Evolutionary conservation across 257 asterid species (phyloP).

Genomic region (Hygrophila difformis): DNA sequence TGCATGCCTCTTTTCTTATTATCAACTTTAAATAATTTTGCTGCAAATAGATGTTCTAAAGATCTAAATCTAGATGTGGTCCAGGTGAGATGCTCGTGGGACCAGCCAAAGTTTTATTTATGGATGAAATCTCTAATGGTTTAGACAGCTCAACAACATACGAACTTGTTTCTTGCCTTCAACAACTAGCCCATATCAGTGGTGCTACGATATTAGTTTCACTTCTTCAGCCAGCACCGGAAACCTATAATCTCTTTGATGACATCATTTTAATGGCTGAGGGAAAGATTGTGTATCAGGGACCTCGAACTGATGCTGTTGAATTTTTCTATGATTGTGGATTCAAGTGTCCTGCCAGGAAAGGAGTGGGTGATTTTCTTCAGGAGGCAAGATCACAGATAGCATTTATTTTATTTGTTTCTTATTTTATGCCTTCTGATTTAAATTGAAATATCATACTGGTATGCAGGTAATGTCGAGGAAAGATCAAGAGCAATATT

Average conservation of each 20-base stretch:
- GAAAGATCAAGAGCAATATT: constrained; percentile 52
- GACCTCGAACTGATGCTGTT: constrained; percentile 30
- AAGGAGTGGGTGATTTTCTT: constrained; percentile 62
- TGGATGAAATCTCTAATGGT: constrained; percentile 63
- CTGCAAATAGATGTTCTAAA: too few species aligned
- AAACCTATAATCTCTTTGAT: constrained; percentile 46
- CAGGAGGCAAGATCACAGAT: constrained; percentile 35
- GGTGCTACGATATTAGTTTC: constrained; percentile 40
- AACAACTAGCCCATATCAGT: constrained; percentile 38
- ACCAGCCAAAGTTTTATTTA: constrained; percentile 42
- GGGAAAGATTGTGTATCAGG: constrained; percentile 50
- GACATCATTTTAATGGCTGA: constrained; percentile 49
- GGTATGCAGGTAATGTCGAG: constrained; percentile 39
- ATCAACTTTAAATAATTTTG: too few species aligned
- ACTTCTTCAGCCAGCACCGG: constrained; percentile 63
- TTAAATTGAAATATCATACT: background rate
- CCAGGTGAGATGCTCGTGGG: constrained; percentile 63
- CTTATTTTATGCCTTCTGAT: background rate
- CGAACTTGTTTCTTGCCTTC: constrained; percentile 38
- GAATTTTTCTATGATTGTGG: constrained; percentile 44
- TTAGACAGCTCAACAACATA: constrained; percentile 56
- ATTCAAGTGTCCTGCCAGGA: constrained; percentile 50
- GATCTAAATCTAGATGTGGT: background rate
- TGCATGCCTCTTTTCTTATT: too few species aligned
- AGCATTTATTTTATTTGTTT: background rate